phyloP scores from a whole-genome alignment of 352 stramenopile genomes.

The Pythium rishiriense region DNA sequence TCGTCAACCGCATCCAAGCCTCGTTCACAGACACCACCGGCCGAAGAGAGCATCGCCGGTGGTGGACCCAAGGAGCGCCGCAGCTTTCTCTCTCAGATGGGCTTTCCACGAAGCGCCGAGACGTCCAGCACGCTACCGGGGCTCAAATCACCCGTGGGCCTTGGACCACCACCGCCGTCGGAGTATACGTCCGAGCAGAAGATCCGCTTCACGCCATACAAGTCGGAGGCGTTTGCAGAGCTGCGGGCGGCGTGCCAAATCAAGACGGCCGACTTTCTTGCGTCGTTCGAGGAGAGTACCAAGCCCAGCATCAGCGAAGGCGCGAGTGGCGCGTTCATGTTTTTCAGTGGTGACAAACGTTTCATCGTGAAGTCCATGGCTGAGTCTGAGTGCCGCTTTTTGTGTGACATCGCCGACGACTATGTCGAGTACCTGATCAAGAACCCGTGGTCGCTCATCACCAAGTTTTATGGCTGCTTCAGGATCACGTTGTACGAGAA shows the following conservation, averaged over 20 bases:
- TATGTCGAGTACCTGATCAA: constrained; percentile 86
- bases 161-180: constrained; percentile 1
- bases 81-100: constrained; percentile 27
- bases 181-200: constrained; percentile 31
- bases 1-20: constrained; percentile 2
- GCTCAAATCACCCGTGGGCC: constrained; percentile 14
- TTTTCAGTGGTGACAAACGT: constrained; percentile 88
- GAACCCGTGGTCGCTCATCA: constrained; percentile 77
- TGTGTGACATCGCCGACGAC: constrained; percentile 81
- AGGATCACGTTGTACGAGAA: constrained; percentile 90
- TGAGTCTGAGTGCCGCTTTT: constrained; percentile 76
- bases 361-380: constrained; percentile 92
- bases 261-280: constrained; percentile 57
- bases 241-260: constrained; percentile 74
- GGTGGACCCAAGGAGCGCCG: background rate
- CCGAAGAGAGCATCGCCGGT: no score
- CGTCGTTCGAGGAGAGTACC: constrained; percentile 78
- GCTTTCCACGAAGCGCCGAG: constrained; percentile 22
- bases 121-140: constrained; percentile 12
- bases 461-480: constrained; percentile 90
- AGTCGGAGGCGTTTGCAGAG: constrained; percentile 69
- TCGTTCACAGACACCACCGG: background rate
- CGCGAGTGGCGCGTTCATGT: constrained; percentile 91
- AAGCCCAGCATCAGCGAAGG: constrained; percentile 90
- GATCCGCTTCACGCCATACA: constrained; percentile 80